Evolutionary conservation across 176 grass and related monocot genomes (phyloP).

Genomic region (Miscanthus lutarioriparius): DNA sequence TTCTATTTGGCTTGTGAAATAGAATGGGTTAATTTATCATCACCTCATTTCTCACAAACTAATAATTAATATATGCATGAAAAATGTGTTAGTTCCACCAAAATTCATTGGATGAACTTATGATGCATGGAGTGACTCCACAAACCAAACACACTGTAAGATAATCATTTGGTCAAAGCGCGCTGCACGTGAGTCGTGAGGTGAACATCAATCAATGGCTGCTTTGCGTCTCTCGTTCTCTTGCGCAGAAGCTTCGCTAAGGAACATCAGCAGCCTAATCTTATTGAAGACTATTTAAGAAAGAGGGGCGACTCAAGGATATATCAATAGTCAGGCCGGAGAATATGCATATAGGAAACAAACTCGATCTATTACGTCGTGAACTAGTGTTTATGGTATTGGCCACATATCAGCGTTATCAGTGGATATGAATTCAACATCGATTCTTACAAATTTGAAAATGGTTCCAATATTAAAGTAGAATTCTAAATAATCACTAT

Average conservation of each 20-base stretch:
- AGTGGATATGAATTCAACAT: background rate
- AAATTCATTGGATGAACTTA: too few relatives aligned
- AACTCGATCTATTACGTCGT: background rate
- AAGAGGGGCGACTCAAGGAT: background rate
- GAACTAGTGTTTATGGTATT: background rate
- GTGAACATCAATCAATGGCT: background rate
- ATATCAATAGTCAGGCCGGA: background rate
- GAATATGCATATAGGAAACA: background rate
- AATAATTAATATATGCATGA: too few relatives aligned
- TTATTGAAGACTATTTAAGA: too few relatives aligned
- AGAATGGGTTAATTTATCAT: too few relatives aligned
- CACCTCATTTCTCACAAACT: too few relatives aligned
- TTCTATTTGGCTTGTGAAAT: too few relatives aligned
- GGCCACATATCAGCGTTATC: background rate
- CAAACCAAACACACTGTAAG: too few relatives aligned
- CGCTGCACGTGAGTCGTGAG: background rate
- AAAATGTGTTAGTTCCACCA: too few relatives aligned
- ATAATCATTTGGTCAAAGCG: background rate
- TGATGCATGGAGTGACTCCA: too few relatives aligned
- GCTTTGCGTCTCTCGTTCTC: background rate
- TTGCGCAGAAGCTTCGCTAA: too few relatives aligned
- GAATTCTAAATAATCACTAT: background rate
- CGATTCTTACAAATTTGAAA: background rate
- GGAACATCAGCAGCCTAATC: too few relatives aligned
- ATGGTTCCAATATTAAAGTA: background rate